Evolutionary conservation across 768 basidiomycete genomes (phyloP).

Genomic region (Auricularia sp.): DNA sequence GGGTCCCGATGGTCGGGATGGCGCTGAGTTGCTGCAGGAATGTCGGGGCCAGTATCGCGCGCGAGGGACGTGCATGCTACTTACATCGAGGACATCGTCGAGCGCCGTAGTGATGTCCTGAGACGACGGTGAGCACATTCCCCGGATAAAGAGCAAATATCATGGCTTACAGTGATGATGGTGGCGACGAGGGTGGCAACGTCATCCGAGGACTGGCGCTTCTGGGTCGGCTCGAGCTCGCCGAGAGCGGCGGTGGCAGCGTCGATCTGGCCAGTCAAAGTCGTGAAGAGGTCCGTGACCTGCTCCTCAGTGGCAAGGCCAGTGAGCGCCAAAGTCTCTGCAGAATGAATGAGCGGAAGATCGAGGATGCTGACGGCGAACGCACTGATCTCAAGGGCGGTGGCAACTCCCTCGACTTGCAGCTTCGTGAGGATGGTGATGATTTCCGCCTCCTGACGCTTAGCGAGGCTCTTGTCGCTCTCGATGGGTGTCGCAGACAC

Average conservation of each 20-base stretch:
- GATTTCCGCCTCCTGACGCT: conserved; percentile 14
- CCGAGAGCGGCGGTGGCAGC: conserved; percentile 14
- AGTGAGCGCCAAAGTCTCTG: background rate
- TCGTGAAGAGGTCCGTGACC: conserved; percentile 14
- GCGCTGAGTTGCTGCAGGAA: conserved; percentile 2
- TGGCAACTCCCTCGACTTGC: conserved; percentile 13
- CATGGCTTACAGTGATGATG: conserved; percentile 12
- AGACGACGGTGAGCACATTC: background rate
- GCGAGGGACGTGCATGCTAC: background rate
- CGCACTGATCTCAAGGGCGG: conserved; percentile 17
- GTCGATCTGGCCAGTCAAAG: conserved; percentile 16
- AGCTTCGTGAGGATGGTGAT: conserved; percentile 13
- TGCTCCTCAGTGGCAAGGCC: conserved; percentile 14
- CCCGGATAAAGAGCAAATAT: background rate
- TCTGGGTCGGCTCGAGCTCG: conserved; percentile 8
- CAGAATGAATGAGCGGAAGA: background rate
- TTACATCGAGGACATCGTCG: conserved; percentile 13
- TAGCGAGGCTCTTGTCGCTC: background rate
- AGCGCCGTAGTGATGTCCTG: conserved; percentile 14
- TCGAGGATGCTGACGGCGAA: background rate
- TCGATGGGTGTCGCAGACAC: background rate
- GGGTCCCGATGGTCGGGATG: conserved; percentile 10
- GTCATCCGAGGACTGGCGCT: conserved; percentile 17
- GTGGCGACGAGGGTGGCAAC: conserved; percentile 19
- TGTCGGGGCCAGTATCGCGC: no score